A percentile compares a stretch with the other conserved stretches of the same genome.
Evolutionary conservation across 495 filamentous ascomycete species (phyloP).

Genomic region (Ascodesmis nigricans): DNA sequence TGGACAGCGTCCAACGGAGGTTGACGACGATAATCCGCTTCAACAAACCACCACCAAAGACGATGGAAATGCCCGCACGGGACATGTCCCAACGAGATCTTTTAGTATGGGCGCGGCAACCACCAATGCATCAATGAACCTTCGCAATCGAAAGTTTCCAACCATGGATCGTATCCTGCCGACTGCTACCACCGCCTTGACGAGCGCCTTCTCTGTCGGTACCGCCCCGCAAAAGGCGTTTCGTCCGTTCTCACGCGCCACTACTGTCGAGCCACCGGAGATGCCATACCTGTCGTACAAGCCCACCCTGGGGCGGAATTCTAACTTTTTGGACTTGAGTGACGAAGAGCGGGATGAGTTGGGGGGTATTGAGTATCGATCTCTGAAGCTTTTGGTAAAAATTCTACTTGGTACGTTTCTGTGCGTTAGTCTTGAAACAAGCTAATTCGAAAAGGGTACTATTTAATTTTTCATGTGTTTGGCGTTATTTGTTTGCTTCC

Average conservation of each 20-base stretch:
- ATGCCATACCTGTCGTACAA: constrained; percentile 79
- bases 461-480: constrained; percentile 28
- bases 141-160: constrained; percentile 15
- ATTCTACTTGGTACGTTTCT: constrained; percentile 27
- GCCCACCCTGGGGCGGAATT: constrained; percentile 79
- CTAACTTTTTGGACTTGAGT: constrained; percentile 59
- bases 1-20: constrained; percentile 13
- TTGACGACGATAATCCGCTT: constrained; percentile 19
- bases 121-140: constrained; percentile 12
- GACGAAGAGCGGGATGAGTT: constrained; percentile 35
- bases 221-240: constrained; percentile 10
- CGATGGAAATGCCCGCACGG: constrained; percentile 5
- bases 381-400: constrained; percentile 33
- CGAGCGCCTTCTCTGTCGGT: constrained; percentile 15
- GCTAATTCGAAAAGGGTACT: constrained; percentile 22
- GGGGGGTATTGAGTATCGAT: constrained; percentile 42
- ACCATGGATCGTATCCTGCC: constrained; percentile 15
- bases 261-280: constrained; percentile 9
- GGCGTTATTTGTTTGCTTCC: constrained; percentile 34
- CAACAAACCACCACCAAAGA: constrained; percentile 11
- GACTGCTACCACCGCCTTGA: constrained; percentile 11
- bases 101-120: constrained; percentile 10
- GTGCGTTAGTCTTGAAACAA: not conserved
- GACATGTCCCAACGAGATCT: constrained; percentile 10
- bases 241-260: constrained; percentile 10